These are phyloP conservation scores for Alternaria alternata DNA, from an alignment of 2,329 filamentous ascomycete species.

Conservation along the genomic window DNA sequence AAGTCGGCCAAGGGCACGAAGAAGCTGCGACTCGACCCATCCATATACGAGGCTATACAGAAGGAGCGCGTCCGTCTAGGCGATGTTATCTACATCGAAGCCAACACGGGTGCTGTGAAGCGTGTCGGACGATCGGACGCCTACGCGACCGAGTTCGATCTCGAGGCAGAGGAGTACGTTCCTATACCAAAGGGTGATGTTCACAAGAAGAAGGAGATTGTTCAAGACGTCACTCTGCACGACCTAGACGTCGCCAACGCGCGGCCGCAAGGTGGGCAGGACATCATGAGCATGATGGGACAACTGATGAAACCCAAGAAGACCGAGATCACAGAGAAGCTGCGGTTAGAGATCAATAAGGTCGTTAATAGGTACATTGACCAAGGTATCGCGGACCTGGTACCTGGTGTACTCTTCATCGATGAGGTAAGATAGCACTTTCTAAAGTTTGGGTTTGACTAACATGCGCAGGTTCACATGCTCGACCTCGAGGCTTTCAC, in stretches of 20 bases:
- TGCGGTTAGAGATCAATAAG: slow-evolving; percentile 96
- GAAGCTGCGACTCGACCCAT: slow-evolving; percentile 94
- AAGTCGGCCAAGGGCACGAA: slow-evolving; percentile 97
- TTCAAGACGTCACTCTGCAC: slow-evolving; percentile 97
- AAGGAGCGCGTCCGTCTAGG: slow-evolving; percentile 96
- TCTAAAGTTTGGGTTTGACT: background rate
- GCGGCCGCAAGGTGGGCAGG: slow-evolving; percentile 93
- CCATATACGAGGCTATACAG: slow-evolving; percentile 99
- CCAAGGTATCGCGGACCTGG: slow-evolving; percentile 94
- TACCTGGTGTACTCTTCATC: slow-evolving; percentile 98
- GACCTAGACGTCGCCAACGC: slow-evolving; percentile 97
- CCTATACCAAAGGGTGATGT: slow-evolving; percentile 98
- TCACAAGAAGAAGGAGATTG: slow-evolving; percentile 99
- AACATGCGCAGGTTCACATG: slow-evolving; percentile 83
- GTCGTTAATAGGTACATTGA: slow-evolving; percentile 99
- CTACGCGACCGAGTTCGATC: slow-evolving; percentile 97
- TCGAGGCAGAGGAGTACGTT: slow-evolving; percentile 98
- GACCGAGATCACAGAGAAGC: slow-evolving; percentile 98
- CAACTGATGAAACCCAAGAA: slow-evolving; percentile 99
- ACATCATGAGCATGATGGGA: slow-evolving; percentile 99
- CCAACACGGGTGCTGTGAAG: slow-evolving; percentile 98
- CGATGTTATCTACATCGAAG: slow-evolving; percentile 99
- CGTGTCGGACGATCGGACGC: slow-evolving; percentile 94
- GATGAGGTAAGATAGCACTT: slow-evolving; percentile 76
- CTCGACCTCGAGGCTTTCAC: slow-evolving; percentile 99